Evolutionary conservation across 495 filamentous ascomycete species (phyloP).

Genomic region (Xylaria flabelliformis): DNA sequence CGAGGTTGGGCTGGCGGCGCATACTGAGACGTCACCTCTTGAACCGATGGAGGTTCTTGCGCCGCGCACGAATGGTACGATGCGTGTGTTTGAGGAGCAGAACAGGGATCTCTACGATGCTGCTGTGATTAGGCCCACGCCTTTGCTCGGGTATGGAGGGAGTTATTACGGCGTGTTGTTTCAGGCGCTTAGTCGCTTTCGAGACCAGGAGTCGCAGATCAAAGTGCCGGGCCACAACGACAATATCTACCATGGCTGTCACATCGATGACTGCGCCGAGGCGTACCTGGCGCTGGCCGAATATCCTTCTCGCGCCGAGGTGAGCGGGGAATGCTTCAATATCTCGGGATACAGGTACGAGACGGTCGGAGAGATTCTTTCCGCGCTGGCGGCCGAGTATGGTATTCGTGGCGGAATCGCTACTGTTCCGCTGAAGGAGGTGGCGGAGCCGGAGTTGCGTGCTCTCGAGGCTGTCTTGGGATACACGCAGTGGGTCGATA

Average conservation of each 20-base stretch:
- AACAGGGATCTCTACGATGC: constrained; percentile 45
- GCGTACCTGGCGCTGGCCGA: constrained; percentile 50
- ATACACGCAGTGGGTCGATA: constrained; percentile 50
- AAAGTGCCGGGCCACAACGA: constrained; percentile 39
- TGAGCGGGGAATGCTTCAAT: constrained; percentile 49
- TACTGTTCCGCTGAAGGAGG: background rate
- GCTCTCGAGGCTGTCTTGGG: constrained; percentile 35
- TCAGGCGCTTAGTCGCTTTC: constrained; percentile 24
- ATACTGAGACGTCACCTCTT: constrained; percentile 46
- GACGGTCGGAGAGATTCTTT: constrained; percentile 43
- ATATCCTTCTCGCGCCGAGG: constrained; percentile 31
- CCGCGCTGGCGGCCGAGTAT: constrained; percentile 46
- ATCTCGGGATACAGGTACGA: constrained; percentile 48
- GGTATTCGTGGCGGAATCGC: constrained; percentile 35
- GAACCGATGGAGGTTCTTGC: constrained; percentile 27
- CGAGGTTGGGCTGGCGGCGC: constrained; percentile 38
- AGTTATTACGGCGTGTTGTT: constrained; percentile 49
- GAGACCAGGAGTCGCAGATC: constrained; percentile 29
- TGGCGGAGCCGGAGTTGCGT: background rate
- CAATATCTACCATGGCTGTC: constrained; percentile 48
- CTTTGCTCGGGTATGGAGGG: constrained; percentile 45
- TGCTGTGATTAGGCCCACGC: constrained; percentile 46
- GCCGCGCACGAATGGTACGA: constrained; percentile 29
- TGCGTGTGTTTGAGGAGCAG: constrained; percentile 37
- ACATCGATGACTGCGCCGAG: constrained; percentile 54